Conservation (phyloP, 768 basidiomycete genomes). For the Agaricus blazei region DNA sequence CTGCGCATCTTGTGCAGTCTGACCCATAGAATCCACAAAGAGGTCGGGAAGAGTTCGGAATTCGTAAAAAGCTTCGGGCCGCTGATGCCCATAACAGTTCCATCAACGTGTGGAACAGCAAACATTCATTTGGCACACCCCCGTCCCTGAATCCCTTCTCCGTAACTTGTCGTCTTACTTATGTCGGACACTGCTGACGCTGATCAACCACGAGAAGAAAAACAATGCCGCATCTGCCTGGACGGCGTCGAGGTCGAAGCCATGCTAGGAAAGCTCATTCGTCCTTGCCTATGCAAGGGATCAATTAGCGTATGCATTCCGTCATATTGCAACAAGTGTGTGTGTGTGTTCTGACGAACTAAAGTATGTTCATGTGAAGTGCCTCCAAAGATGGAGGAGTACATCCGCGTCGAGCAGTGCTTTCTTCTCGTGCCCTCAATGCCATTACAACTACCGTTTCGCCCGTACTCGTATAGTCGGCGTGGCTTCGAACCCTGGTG, state of each 20-base stretch:
- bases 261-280: slow-evolving; percentile 70
- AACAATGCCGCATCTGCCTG: slow-evolving; percentile 83
- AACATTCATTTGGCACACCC: background rate
- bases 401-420: slow-evolving; percentile 55
- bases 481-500: slow-evolving; percentile 74
- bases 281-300: slow-evolving; percentile 77
- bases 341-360: slow-evolving; percentile 4
- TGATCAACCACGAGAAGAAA: slow-evolving; percentile 31
- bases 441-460: slow-evolving; percentile 73
- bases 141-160: background rate
- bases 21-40: slow-evolving; percentile 7
- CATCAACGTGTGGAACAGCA: slow-evolving; percentile 8
- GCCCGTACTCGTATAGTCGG: slow-evolving; percentile 66
- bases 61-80: background rate
- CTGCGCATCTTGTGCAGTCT: slow-evolving; percentile 11
- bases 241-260: slow-evolving; percentile 57
- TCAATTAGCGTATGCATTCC: slow-evolving; percentile 53
- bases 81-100: background rate
- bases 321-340: slow-evolving; percentile 11
- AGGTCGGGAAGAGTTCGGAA: background rate
- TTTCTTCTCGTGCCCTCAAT: slow-evolving; percentile 80
- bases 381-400: slow-evolving; percentile 71
- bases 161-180: slow-evolving; percentile 5
- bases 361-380: slow-evolving; percentile 77
- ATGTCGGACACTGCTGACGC: slow-evolving; percentile 3